These are phyloP conservation scores for Trametes hirsuta DNA, from an alignment of 1,284 basidiomycete genomes.

Conservation along the genomic window DNA sequence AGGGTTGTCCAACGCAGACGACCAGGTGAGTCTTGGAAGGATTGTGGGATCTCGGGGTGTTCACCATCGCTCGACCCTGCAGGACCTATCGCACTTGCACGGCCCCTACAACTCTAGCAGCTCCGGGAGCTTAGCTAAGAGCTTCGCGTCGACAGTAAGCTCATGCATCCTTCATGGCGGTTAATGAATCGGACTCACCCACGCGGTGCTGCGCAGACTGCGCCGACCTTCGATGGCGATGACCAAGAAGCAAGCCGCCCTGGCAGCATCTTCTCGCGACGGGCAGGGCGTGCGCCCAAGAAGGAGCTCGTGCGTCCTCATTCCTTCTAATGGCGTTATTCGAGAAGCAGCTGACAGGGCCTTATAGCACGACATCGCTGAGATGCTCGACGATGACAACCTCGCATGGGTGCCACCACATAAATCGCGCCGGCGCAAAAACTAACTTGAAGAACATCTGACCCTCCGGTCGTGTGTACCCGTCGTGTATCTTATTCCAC, in stretches of 20 bases:
- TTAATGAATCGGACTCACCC: background rate
- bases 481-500: too few relatives aligned
- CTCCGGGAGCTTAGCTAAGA: conserved; percentile 4
- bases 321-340: too few relatives aligned
- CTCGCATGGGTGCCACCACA: conserved; percentile 13
- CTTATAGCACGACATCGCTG: conserved; percentile 7
- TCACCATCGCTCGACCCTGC: background rate
- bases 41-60: too few relatives aligned
- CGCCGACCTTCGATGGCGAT: background rate
- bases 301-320: background rate
- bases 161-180: background rate
- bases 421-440: background rate
- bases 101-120: background rate
- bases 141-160: conserved; percentile 3
- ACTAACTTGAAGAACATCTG: too few relatives aligned
- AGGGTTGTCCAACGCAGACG: background rate
- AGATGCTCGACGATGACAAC: conserved; percentile 25
- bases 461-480: too few relatives aligned
- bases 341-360: background rate
- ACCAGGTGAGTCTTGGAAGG: background rate
- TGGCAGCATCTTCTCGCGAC: background rate
- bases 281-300: background rate
- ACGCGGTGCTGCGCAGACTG: background rate
- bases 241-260: background rate
- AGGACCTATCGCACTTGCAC: background rate